Evolutionary conservation across 192 early-diverging fungal species (phyloP).

Genomic region (Mortierella antarctica): DNA sequence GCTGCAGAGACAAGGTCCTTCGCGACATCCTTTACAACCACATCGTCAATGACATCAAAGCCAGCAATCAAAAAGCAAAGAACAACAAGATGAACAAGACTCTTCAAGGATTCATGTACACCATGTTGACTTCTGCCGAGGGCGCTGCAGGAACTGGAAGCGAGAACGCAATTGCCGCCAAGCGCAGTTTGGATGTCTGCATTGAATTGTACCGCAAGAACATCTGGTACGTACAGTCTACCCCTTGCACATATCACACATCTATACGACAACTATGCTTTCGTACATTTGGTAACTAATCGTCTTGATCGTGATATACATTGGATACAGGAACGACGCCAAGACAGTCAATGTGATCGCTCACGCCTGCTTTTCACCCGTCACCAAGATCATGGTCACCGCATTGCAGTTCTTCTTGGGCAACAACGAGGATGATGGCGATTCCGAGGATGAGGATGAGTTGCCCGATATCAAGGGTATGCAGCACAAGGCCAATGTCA

Average conservation of each 20-base stretch:
- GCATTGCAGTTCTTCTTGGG: conserved; percentile 96
- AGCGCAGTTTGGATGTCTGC: conserved; percentile 96
- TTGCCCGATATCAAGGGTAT: conserved; percentile 76
- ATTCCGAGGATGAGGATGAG: conserved; percentile 73
- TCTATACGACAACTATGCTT: neutral
- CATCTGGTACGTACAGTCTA: conserved; percentile 73
- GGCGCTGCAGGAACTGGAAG: conserved; percentile 65
- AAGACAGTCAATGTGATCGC: conserved; percentile 99
- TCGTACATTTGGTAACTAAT: neutral
- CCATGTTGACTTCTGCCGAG: conserved; percentile 83
- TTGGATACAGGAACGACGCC: conserved; percentile 82
- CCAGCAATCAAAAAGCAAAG: conserved; percentile 89
- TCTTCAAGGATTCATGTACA: conserved; percentile 98
- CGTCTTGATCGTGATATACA: neutral
- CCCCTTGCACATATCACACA: neutral
- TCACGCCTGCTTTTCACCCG: conserved; percentile 93
- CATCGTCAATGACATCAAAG: conserved; percentile 97
- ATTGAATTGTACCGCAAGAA: conserved; percentile 97
- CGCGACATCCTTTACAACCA: conserved; percentile 90
- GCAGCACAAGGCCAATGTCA: conserved; percentile 82
- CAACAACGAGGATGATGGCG: conserved; percentile 77
- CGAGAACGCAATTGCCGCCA: conserved; percentile 90
- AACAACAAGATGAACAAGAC: conserved; percentile 99
- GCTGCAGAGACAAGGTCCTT: conserved; percentile 92
- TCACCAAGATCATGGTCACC: conserved; percentile 91